Percentiles rank a stretch among this genome's conserved stretches.
These are phyloP conservation scores for Backusella macrospora DNA, from an alignment of 192 early-diverging fungal genomes.

Conservation along the genomic window DNA sequence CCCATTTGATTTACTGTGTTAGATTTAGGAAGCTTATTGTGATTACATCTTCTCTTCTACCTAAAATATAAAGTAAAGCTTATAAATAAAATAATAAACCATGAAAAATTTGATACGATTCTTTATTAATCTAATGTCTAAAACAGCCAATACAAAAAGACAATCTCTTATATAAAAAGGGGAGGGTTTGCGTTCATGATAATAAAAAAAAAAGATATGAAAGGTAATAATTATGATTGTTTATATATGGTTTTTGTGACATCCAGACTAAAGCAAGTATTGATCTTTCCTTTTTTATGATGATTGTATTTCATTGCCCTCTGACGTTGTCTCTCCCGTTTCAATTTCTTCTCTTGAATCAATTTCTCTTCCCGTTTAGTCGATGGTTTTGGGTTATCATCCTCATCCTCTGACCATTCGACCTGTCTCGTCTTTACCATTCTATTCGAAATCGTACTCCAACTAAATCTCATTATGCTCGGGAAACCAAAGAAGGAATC, in stretches of 20 bases:
- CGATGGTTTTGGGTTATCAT: background rate
- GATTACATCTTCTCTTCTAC: too few species aligned
- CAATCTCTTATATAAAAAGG: background rate
- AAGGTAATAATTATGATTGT: background rate
- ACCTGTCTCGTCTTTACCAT: slow-evolving; percentile 54
- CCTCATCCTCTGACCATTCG: slow-evolving; percentile 31
- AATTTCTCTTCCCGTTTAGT: background rate
- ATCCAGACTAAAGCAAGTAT: background rate
- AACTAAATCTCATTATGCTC: slow-evolving; percentile 89
- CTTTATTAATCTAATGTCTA: too few species aligned
- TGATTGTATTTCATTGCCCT: slow-evolving; percentile 14
- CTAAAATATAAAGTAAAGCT: too few species aligned
- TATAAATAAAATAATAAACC: too few species aligned
- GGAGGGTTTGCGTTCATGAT: background rate
- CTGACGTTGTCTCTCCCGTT: background rate
- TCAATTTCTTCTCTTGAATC: background rate
- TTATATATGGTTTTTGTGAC: background rate
- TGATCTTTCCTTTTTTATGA: slow-evolving; percentile 10
- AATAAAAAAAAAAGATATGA: background rate
- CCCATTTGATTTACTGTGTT: too few species aligned
- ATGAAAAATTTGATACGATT: too few species aligned
- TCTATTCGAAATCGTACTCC: slow-evolving; percentile 82
- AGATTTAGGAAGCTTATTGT: too few species aligned
- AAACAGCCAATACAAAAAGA: too few species aligned
- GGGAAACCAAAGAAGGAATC: slow-evolving; percentile 95